Base-by-base conservation (phyloP, 2,329 filamentous ascomycete genomes). In the Trichoderma sp. region DNA sequence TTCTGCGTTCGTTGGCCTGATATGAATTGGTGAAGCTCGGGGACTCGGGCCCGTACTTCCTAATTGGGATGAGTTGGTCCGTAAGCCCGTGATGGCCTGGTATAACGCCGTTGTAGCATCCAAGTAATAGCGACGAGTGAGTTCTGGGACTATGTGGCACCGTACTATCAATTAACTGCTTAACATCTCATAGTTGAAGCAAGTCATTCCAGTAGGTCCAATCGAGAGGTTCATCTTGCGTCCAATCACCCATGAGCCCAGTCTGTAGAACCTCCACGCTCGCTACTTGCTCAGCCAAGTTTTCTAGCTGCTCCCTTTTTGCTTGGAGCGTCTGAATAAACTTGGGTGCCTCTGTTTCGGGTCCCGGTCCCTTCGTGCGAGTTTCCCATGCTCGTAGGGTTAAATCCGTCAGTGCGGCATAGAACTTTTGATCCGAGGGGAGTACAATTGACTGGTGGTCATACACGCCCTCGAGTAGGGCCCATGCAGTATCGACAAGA, bases 161-260 rank as follows among this genome's bases (percentile, higher is more conserved):
- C 1, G 1, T n/a, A 9, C 1, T 11, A 11, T 6, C n/a, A 16
- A 16, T 65, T 4, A 3, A 18, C 16, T 14, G 14, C 27, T 9
- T 5, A 2, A 14, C 3, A 9, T 11, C 21, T 73, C 18, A 73
- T 9, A 64, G 41, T 9, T 65, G 60, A 16, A 65, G 16, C 71
- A 73, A 21, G 11, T 65, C 71, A 41, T 56, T 29, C 71, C 71
- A 73, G 38, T 64, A 73, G 4, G 60, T 65, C 71, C 71, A 73
- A 29, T 65, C 41, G 1, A 65, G 29, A 24, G 59, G 29, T 6
- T 38, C 60, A 9, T 65, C 60, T 3, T 73, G 29, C 1, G 38
- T 33, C 16, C 64, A 50, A 16, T 73, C 60, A 16, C n/a, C 41
- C 1, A 73, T 38, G 0, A 24, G n/a, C 2, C 38, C 60, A 27